These are phyloP conservation scores for Trichopus zeylanicus DNA, from an alignment of 116 monocot species.

Conservation along the genomic window DNA sequence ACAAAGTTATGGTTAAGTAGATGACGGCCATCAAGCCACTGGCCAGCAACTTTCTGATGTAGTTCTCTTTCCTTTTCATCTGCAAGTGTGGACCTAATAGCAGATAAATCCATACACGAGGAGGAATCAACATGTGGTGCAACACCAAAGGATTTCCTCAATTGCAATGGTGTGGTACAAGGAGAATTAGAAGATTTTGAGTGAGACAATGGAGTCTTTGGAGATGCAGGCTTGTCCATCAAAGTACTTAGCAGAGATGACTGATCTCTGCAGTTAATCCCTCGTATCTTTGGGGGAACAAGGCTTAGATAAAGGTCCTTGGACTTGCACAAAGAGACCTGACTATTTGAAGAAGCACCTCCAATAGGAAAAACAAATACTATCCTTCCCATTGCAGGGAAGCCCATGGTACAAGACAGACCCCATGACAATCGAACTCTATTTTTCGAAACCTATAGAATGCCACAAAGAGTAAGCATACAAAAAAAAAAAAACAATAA, in stretches of 20 bases:
- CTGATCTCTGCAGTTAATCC: neutral
- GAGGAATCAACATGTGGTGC: conserved; percentile 8
- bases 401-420: conserved; percentile 63
- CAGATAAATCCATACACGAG: conserved; percentile 22
- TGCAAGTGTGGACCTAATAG: conserved; percentile 21
- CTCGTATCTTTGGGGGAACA: conserved; percentile 15
- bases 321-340: conserved; percentile 17
- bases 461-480: neutral
- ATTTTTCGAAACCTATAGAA: conserved; percentile 54
- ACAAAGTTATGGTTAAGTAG: conserved; percentile 67
- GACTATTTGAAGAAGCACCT: conserved; percentile 7
- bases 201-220: conserved; percentile 32
- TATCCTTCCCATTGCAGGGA: conserved; percentile 33
- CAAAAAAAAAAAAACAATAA: neutral
- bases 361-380: conserved; percentile 48
- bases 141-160: conserved; percentile 10
- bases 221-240: conserved; percentile 15
- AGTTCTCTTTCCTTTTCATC: conserved; percentile 55
- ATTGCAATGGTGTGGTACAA: conserved; percentile 7
- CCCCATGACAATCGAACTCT: conserved; percentile 56
- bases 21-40: conserved; percentile 52
- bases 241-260: neutral
- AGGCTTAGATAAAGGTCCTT: conserved; percentile 44
- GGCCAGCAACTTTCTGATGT: conserved; percentile 24
- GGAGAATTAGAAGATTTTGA: conserved; percentile 23